Conservation (phyloP, 23 red algal genomes). For the Pyropia haitanensis region DNA sequence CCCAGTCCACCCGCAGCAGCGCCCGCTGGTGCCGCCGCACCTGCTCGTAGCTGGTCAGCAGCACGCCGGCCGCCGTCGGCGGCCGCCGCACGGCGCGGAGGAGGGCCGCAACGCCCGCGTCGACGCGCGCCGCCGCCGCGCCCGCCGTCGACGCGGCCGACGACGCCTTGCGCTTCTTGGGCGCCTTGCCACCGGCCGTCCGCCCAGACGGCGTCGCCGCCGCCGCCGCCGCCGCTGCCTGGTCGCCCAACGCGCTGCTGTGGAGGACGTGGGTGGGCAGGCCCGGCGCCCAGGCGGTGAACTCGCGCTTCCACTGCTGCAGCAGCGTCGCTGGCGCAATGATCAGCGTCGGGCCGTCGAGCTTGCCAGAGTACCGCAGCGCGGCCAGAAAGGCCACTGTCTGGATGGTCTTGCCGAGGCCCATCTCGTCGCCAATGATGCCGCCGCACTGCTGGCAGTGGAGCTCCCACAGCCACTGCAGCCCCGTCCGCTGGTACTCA, state of each 20-base stretch:
- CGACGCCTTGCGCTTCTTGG: not conserved
- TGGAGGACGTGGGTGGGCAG: conserved; percentile 62
- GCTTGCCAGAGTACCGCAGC: conserved; percentile 59
- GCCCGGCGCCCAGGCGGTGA: conserved; percentile 76
- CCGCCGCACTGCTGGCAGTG: conserved; percentile 82
- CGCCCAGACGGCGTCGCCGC: not conserved
- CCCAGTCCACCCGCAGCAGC: conserved; percentile 37
- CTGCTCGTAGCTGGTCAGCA: conserved; percentile 95
- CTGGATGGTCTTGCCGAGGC: conserved; percentile 18
- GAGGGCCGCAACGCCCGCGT: too few species aligned
- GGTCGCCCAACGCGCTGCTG: too few species aligned
- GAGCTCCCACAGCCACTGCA: conserved; percentile 89
- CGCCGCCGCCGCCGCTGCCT: not conserved
- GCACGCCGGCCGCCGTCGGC: conserved; percentile 7
- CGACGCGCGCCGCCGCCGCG: too few species aligned
- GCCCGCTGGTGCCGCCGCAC: conserved; percentile 33
- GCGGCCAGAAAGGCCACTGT: conserved; percentile 67
- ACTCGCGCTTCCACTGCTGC: conserved; percentile 86
- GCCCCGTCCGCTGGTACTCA: conserved; percentile 78
- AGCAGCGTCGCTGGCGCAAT: conserved; percentile 82
- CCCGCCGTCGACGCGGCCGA: too few species aligned
- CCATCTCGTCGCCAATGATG: conserved; percentile 97
- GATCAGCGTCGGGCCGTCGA: conserved; percentile 52
- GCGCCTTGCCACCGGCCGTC: not conserved
- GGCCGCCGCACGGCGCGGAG: too few species aligned